Base-by-base conservation (phyloP, 441 rosid species). In the Erodium trifolium region DNA sequence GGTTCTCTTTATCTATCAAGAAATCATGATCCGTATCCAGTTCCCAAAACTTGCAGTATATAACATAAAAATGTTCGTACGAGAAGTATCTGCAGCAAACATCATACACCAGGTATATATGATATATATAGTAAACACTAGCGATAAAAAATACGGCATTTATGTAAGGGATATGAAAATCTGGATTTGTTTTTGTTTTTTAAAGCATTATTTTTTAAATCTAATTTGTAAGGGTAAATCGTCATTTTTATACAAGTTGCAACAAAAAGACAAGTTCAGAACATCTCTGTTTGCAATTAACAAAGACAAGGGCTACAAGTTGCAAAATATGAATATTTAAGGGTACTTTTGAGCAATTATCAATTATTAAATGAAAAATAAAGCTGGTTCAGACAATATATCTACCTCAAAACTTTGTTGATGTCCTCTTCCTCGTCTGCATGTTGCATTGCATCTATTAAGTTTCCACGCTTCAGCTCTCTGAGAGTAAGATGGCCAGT, bases 31-130 rank as follows among this genome's bases (percentile, higher is more conserved):
- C 99, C 0, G 93, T 82, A 77, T 94, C 98, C 77, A 94, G 88
- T 83, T 94, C 97, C 99, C 97, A 94, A 72, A 92, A 94, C 85
- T 93, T 93, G 93, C 99, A 93, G 91, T 93, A 93, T 80, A 94
- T 86, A 71, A 94, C 98, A 53, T 94, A 94, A 69, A 94, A 94
- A 82, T 94, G 99, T 74, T 94, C 99, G 75, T 94, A 94, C 0
- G 99, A 95, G 83, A 94, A 94, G 77, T 90, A 93, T 76, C 97
- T 93, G 83, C 45, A 71, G 12, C 73, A 39, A 68, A 69, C 70
- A 70, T 72, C 10, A 72, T 17, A 11, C 53, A 65, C 65, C 57
- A 70, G 27, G 64, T 23, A 16, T 5, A 5, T 0, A 31, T 19
- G 63, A 57, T 18, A 31, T 31, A 41, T 60, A 41, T 49, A 64